Base-by-base conservation (phyloP, 441 rosid species). In the Erodium trifolium region DNA sequence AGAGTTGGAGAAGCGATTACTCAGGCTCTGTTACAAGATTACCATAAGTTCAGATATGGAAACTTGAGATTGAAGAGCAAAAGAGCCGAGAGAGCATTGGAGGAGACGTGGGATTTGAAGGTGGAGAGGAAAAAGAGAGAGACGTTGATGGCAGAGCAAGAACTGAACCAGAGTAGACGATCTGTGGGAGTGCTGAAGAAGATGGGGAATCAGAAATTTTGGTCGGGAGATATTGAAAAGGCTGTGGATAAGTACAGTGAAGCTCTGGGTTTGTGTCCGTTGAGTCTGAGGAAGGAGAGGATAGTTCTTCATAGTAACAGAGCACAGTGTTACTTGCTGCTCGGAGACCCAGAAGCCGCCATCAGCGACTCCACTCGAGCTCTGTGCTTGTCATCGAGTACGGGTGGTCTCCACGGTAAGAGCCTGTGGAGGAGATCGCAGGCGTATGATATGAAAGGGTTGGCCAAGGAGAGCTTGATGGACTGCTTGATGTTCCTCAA, bases 351-450 rank as follows among this genome's bases (percentile, higher is more conserved):
- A 19, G 87, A 82, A 41, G 75, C 77, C 1, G 90, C 91, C 72
- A 86, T 92, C 66, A 86, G 96, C 72, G 95, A 92, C 65, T 68
- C 92, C 3, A 92, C 98, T 35, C 81, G 91, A 78, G 96, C 95
- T 75, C 73, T 87, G 73, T 80, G 88, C 66, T 69, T 90, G 55
- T 49, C 55, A 55, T 85, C 86, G 6, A 74, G 74, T 66, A 41
- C 78, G 0, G 73, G 47, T 45, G 85, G 68, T 27, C 79, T 83
- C 4, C 96, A 90, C 59, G 72, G 79, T 67, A 90, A 81, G 80
- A 92, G 98, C 76, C 77, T 92, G 74, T 92, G 98, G 98, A 90
- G 91, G 82, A 78, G 98, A 73, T 84, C 93, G 43, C 93, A 85
- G 78, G 98, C 95, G 68, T 92, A 88, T 70, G 95, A 88, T 65